Evolutionary conservation across 2,329 filamentous ascomycete species (phyloP).

Genomic region (Ascochyta rabiei): DNA sequence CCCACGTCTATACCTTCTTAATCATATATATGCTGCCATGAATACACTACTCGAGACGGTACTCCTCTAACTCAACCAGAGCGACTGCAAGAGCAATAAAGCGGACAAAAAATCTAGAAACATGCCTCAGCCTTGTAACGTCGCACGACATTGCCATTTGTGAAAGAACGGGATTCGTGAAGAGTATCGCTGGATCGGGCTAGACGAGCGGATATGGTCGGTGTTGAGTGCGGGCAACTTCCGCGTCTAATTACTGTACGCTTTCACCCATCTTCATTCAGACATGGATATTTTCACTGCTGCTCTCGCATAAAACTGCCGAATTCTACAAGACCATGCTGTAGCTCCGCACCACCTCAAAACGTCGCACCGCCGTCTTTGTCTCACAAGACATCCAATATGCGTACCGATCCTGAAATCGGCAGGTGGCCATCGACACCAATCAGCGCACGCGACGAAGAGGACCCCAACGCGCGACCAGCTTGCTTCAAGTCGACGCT

Average conservation of each 20-base stretch:
- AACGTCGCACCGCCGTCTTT: neutral
- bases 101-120: too few species aligned
- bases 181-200: neutral
- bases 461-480: constrained; percentile 52
- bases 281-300: neutral
- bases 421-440: constrained; percentile 21
- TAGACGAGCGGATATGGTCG: neutral
- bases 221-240: constrained; percentile 5
- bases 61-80: neutral
- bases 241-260: constrained; percentile 4
- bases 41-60: too few species aligned
- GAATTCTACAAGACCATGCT: neutral
- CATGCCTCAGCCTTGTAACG: neutral
- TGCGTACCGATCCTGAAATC: constrained; percentile 24
- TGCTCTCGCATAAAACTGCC: neutral
- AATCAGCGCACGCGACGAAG: constrained; percentile 31
- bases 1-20: constrained; percentile 1
- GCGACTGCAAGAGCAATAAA: neutral
- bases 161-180: neutral
- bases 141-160: constrained; percentile 1
- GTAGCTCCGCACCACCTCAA: neutral
- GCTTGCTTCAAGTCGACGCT: constrained; percentile 66
- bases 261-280: neutral
- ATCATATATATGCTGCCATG: neutral
- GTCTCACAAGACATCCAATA: constrained; percentile 4